Conservation (phyloP, 2,329 filamentous ascomycete species). For the Curvularia eragrostidis region DNA sequence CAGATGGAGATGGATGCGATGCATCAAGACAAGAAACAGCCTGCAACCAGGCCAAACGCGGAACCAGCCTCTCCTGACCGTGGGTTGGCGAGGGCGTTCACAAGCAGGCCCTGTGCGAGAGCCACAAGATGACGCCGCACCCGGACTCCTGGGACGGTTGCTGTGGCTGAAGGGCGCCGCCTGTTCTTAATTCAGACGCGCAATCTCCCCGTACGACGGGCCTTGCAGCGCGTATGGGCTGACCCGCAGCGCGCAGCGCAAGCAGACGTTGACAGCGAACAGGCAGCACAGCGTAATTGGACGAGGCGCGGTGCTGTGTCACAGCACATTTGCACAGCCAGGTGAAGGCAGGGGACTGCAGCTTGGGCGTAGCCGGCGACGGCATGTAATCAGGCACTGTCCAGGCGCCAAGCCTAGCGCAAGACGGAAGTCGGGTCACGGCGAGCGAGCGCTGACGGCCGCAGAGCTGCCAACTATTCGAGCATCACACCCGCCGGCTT, state of each 20-base stretch:
- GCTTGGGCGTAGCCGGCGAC: constrained; percentile 5
- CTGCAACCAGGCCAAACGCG: not conserved
- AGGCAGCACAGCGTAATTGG: not conserved
- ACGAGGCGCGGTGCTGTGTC: constrained; percentile 1
- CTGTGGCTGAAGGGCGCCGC: constrained; percentile 23
- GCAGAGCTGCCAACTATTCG: constrained; percentile 12
- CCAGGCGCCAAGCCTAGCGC: constrained; percentile 21
- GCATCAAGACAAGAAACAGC: not conserved
- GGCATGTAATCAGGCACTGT: constrained; percentile 20
- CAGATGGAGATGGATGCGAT: not conserved
- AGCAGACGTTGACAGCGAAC: too few relatives aligned
- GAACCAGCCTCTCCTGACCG: constrained; percentile 10
- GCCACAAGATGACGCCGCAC: constrained; percentile 22
- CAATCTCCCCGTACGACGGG: constrained; percentile 24
- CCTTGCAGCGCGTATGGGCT: not conserved
- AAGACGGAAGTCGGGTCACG: constrained; percentile 23
- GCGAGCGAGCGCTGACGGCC: constrained; percentile 18
- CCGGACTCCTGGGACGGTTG: constrained; percentile 16
- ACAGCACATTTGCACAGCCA: not conserved
- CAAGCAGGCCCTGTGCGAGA: constrained; percentile 7
- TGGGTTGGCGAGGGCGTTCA: constrained; percentile 1
- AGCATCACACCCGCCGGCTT: constrained; percentile 11
- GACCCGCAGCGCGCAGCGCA: not conserved
- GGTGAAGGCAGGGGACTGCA: not conserved
- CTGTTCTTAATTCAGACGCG: constrained; percentile 22